Percentiles rank a stretch among this genome's conserved stretches.
phyloP scores from a whole-genome alignment of 345 rosid genomes.

The Arabidopsis arenosa region DNA sequence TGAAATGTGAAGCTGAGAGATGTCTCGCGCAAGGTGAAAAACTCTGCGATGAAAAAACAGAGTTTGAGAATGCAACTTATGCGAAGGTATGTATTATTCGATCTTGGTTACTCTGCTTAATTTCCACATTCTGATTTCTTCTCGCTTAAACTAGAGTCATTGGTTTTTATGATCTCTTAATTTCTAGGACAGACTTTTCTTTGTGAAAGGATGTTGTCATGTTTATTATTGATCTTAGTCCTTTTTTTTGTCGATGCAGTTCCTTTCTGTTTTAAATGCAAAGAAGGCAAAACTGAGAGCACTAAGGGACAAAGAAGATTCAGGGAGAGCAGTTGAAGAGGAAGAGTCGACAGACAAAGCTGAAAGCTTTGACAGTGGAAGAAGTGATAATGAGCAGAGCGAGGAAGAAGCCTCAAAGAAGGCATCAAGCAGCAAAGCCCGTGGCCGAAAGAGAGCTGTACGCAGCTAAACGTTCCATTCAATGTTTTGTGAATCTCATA shows the following conservation, averaged over 20 bases:
- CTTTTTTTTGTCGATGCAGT: constrained; percentile 46
- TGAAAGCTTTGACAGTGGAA: constrained; percentile 62
- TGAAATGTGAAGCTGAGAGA: constrained; percentile 81
- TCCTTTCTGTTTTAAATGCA: constrained; percentile 70
- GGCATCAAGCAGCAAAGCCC: constrained; percentile 47
- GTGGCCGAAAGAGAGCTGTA: constrained; percentile 54
- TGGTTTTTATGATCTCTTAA: not conserved
- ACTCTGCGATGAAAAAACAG: constrained; percentile 59
- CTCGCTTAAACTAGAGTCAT: constrained; percentile 7
- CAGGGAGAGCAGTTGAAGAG: constrained; percentile 49
- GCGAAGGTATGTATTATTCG: constrained; percentile 56
- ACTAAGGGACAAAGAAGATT: constrained; percentile 63
- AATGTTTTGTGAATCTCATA: not conserved
- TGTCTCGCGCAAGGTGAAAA: constrained; percentile 75
- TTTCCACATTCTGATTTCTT: not conserved
- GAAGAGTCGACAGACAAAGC: constrained; percentile 70
- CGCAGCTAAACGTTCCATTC: constrained; percentile 29
- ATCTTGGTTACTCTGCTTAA: not conserved
- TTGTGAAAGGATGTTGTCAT: not conserved
- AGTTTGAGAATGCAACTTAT: constrained; percentile 77
- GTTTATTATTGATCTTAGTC: not conserved
- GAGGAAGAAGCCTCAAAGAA: constrained; percentile 53
- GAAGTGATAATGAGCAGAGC: constrained; percentile 45
- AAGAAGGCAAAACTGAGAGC: constrained; percentile 88
- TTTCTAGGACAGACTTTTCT: not conserved